A percentile compares a stretch with the other conserved stretches of the same genome.
Evolutionary conservation across 176 grass and related monocot species (phyloP).

Genomic region (Zea luxurians): DNA sequence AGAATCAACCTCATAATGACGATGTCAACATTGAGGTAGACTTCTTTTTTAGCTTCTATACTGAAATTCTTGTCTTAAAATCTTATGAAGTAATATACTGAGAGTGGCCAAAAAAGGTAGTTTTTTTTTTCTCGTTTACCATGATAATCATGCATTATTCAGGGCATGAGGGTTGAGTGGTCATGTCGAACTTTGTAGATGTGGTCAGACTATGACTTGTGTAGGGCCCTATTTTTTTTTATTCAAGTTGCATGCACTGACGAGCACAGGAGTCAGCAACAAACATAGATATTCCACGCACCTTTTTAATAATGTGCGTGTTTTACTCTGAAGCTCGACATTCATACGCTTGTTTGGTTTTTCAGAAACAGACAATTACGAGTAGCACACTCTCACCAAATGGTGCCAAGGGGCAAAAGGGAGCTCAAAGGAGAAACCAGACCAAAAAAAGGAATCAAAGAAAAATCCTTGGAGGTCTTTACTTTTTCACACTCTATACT

Average conservation of each 20-base stretch:
- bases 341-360: constrained; percentile 38
- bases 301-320: constrained; percentile 4
- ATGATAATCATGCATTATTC: constrained; percentile 26
- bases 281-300: neutral
- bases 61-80: neutral
- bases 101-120: neutral
- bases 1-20: constrained; percentile 35
- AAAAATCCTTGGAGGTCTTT: constrained; percentile 60
- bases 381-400: neutral
- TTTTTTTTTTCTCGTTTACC: neutral
- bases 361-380: constrained; percentile 41
- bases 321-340: constrained; percentile 12
- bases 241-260: constrained; percentile 11
- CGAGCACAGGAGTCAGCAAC: constrained; percentile 5
- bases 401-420: constrained; percentile 34
- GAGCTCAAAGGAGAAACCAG: constrained; percentile 46
- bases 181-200: constrained; percentile 27
- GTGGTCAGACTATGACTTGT: too few relatives aligned
- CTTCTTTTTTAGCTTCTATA: constrained; percentile 33
- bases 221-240: neutral
- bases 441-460: constrained; percentile 41
- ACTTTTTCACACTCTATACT: constrained; percentile 31
- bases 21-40: constrained; percentile 48
- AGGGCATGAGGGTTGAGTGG: neutral
- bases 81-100: constrained; percentile 33